Base-by-base conservation (phyloP, 2,329 filamentous ascomycete species). In the Ilyonectria mors-panacis region DNA sequence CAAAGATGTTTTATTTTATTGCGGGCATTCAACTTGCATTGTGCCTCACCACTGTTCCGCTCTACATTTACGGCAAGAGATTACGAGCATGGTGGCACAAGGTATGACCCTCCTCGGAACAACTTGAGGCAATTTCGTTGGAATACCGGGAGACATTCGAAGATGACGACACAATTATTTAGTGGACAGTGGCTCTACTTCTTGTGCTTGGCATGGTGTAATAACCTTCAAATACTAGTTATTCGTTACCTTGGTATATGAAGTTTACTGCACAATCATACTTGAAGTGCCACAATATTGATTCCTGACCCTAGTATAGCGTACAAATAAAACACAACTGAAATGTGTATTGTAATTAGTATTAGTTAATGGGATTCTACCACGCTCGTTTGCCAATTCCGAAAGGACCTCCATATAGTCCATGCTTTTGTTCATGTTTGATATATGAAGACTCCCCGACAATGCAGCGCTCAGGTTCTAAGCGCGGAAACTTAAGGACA, bases 11-110 rank as follows among this genome's bases (percentile, higher is more conserved):
- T 44, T 44, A 45, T 35, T 10, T 2, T 9, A n/a, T 58, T 23
- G 55, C 23, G 7, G 55, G 39, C 17, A 47, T 58, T 15, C 37
- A 45, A 28, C 42, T 58, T 35, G 17, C 28, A 15, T 45, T 58
- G 15, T 44, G 37, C 15, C 19, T 39, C 28, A 23, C 28, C 10
- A 58, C 55, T 19, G n/a, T 58, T 6, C 55, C 39, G 15, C 1
- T 58, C 0, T 58, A 58, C 42, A 47, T 58, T 4, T 58, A 45
- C 19, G 55, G 55, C 15, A 58, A 58, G 26, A 37, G 9, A 42
- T 12, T 37, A 23, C 30, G 51, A 39, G 33, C 51, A 12, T 55
- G 30, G 30, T 55, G 51, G 33, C 51, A 28, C 33, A 39, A 39
- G 19, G 21, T 9, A 23, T 21, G 23, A 10, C 1, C 39, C 39